Conservation (phyloP, 2,329 filamentous ascomycete genomes). For the Colletotrichum neosansevieriae region DNA sequence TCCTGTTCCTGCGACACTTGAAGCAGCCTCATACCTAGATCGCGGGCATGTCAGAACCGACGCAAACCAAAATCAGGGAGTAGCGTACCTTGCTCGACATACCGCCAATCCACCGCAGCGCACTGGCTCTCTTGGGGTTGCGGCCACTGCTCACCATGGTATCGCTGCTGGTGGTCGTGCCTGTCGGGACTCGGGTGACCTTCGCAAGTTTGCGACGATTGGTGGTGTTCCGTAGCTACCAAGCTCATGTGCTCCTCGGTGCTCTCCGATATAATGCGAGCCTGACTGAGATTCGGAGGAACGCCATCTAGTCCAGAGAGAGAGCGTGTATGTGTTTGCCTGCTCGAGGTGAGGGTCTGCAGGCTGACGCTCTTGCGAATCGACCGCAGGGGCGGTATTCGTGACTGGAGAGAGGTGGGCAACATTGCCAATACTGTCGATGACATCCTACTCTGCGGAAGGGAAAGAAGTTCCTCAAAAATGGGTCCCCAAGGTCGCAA, state of each 20-base stretch:
- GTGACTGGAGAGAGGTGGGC: slow-evolving; percentile 63
- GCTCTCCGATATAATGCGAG: slow-evolving; percentile 33
- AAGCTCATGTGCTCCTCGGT: slow-evolving; percentile 38
- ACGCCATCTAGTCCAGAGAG: slow-evolving; percentile 34
- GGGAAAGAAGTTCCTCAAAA: slow-evolving; percentile 48
- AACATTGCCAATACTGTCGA: slow-evolving; percentile 67
- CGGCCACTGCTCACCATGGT: slow-evolving; percentile 24
- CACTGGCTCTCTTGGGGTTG: slow-evolving; percentile 42
- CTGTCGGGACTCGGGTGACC: slow-evolving; percentile 16
- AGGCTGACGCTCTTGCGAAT: slow-evolving; percentile 57
- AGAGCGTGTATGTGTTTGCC: slow-evolving; percentile 30
- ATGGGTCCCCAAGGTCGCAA: slow-evolving; percentile 41
- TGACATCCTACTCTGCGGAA: slow-evolving; percentile 49
- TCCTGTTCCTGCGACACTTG: slow-evolving; percentile 35
- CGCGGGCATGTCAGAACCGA: neutral
- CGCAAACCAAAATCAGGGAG: neutral
- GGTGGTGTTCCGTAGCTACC: slow-evolving; percentile 32
- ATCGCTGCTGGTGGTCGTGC: slow-evolving; percentile 15
- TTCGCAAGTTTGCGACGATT: slow-evolving; percentile 29
- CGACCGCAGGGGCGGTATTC: slow-evolving; percentile 63
- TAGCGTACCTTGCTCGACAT: slow-evolving; percentile 49
- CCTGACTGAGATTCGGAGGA: slow-evolving; percentile 24
- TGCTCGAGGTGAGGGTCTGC: slow-evolving; percentile 39
- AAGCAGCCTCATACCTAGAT: slow-evolving; percentile 35
- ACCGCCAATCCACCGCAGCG: slow-evolving; percentile 50